Base-by-base conservation (phyloP, 202 grass and related monocot genomes). In the Schoenoplectus tabernaemontani region DNA sequence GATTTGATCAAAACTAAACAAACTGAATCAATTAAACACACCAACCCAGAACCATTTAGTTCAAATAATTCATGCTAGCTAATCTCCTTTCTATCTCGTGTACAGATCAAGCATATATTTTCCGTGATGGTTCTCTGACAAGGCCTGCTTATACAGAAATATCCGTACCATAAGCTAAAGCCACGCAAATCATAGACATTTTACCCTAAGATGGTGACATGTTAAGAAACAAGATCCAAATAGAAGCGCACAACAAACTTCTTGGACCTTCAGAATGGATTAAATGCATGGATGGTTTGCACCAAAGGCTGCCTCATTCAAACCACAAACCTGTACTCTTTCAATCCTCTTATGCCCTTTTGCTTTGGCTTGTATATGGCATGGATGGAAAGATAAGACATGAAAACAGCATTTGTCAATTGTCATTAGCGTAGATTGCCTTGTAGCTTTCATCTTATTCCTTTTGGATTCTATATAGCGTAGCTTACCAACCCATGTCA, bases 371-470 rank as follows among this genome's bases (percentile, higher is more conserved):
- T 38, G 20, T 39, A 26, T 71, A 58, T 61, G 22, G 76, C 37
- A 76, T 76, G 58, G 39, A 61, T 54, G 16, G 81, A 9, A 24
- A 36, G 70, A 48, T 74, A 51, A 58, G 56, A 47, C 42, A 83
- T 76, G 22, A 15, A 30, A 42, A 50, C 23, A 42, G 19, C 11
- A 63, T 76, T n/a, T n/a, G n/a, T n/a, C n/a, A n/a, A n/a, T 59
- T 74, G 67, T 83, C 67, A 74, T 38, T 50, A 64, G 59, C 61
- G 43, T 64, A 80, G 54, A 62, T 80, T 63, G 77, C 81, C 50
- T 71, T 83, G 68, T 83, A 83, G 50, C 64, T 73, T 59, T 71
- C 68, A 82, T 74, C 65, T 72, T 61, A 74, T 58, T 74, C 68
- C 20, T 47, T 71, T 60, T 83, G 66, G 68, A 36, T 10, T 83